These are phyloP conservation scores for Pichia insulana DNA, from an alignment of 805 yeast species.

Conservation along the genomic window DNA sequence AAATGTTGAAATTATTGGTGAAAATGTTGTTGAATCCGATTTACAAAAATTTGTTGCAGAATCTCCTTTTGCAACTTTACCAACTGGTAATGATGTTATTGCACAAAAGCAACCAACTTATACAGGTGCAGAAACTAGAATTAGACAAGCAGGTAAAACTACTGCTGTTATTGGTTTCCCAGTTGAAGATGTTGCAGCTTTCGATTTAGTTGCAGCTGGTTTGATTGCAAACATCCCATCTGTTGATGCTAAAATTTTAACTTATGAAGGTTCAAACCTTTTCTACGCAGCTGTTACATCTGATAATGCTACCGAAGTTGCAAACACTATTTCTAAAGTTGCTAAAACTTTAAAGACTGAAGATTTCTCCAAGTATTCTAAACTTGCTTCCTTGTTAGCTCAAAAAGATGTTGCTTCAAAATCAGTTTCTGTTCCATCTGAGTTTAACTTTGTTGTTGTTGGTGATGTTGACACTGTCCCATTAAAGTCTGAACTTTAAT, in stretches of 20 bases:
- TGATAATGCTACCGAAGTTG: constrained; percentile 46
- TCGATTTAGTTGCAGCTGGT: constrained; percentile 63
- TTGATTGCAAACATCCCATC: constrained; percentile 40
- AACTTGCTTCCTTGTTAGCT: constrained; percentile 39
- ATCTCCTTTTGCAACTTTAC: constrained; percentile 54
- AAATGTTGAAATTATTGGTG: constrained; percentile 62
- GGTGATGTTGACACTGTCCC: constrained; percentile 87
- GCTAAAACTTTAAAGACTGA: constrained; percentile 40
- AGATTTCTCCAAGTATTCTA: constrained; percentile 34
- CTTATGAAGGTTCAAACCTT: constrained; percentile 74
- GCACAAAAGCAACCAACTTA: constrained; percentile 30
- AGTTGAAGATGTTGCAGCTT: constrained; percentile 51
- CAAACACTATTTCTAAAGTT: constrained; percentile 52
- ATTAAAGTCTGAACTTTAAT: constrained; percentile 77
- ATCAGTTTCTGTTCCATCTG: constrained; percentile 36
- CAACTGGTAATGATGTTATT: constrained; percentile 48
- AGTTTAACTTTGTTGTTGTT: constrained; percentile 78
- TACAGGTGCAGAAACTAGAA: constrained; percentile 62
- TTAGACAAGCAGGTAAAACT: constrained; percentile 54
- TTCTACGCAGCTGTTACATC: constrained; percentile 64
- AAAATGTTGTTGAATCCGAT: constrained; percentile 67
- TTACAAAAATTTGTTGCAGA: constrained; percentile 58
- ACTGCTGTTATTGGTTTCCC: constrained; percentile 81
- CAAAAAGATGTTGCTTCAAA: constrained; percentile 30
- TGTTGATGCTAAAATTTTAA: constrained; percentile 44